A percentile compares a stretch with the other conserved stretches of the same genome.
These are phyloP conservation scores for Knufia petricola DNA, from an alignment of 2,329 filamentous ascomycete species.

Conservation along the genomic window DNA sequence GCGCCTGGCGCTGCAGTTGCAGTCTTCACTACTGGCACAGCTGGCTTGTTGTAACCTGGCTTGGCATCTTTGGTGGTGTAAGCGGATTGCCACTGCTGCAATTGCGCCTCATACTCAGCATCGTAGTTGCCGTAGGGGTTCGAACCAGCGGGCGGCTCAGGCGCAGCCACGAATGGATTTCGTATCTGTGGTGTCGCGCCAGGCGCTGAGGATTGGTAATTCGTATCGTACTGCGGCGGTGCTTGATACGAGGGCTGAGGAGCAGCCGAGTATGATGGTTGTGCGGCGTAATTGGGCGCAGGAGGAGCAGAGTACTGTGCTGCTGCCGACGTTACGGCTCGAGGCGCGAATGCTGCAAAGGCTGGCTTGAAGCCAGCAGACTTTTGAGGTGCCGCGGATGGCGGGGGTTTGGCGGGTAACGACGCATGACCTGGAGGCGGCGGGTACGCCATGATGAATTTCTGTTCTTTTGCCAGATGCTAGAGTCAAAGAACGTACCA, in stretches of 20 bases:
- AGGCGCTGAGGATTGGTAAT: constrained; percentile 31
- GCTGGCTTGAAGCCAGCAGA: constrained; percentile 40
- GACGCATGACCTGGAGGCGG: constrained; percentile 70
- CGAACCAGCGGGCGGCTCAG: constrained; percentile 43
- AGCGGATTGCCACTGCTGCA: constrained; percentile 89
- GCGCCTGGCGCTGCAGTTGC: constrained; percentile 32
- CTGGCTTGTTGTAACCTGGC: constrained; percentile 20
- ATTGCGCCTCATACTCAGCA: constrained; percentile 78
- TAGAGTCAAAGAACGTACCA: constrained; percentile 31
- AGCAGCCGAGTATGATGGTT: constrained; percentile 22
- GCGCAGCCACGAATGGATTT: constrained; percentile 60
- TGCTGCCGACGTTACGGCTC: constrained; percentile 42
- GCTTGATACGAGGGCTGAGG: constrained; percentile 36
- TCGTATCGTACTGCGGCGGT: constrained; percentile 35
- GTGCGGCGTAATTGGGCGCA: constrained; percentile 24
- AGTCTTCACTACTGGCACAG: constrained; percentile 26
- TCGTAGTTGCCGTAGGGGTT: constrained; percentile 41
- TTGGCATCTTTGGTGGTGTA: constrained; percentile 58
- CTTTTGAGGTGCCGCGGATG: constrained; percentile 40
- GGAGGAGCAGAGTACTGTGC: constrained; percentile 31
- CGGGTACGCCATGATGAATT: constrained; percentile 69
- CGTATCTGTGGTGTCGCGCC: constrained; percentile 51
- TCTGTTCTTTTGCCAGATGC: constrained; percentile 28
- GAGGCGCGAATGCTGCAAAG: constrained; percentile 51
- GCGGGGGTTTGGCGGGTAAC: constrained; percentile 69